Conservation (phyloP, 2,329 filamentous ascomycete species). For the Annulohypoxylon truncatum region DNA sequence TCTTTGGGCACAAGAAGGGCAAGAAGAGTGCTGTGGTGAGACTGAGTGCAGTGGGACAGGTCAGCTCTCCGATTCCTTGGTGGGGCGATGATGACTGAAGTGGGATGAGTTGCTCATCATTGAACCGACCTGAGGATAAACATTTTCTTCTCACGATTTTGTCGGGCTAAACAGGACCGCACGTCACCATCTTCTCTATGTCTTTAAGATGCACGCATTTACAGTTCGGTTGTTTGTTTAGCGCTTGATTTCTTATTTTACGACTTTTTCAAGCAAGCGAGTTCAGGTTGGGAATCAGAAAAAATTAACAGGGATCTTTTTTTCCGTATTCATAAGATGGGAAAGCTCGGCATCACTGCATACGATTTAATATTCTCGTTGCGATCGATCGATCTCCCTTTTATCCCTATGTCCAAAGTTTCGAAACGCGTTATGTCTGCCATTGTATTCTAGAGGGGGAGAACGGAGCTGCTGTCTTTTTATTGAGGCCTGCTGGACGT, state of each 20-base stretch:
- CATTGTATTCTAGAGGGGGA: neutral
- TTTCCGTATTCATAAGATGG: slow-evolving; percentile 12
- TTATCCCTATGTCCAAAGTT: slow-evolving; percentile 4
- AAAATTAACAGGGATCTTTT: slow-evolving; percentile 2
- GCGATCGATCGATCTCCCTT: slow-evolving; percentile 19
- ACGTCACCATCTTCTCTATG: slow-evolving; percentile 12
- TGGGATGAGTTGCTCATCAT: neutral
- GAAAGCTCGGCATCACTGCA: slow-evolving; percentile 29
- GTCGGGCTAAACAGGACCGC: slow-evolving; percentile 6
- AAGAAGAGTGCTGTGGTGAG: slow-evolving; percentile 58
- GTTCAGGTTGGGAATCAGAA: slow-evolving; percentile 23
- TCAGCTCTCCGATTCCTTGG: slow-evolving; percentile 50
- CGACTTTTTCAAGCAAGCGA: slow-evolving; percentile 25
- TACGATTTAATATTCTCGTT: slow-evolving; percentile 34
- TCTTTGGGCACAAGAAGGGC: slow-evolving; percentile 38
- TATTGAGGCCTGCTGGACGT: neutral
- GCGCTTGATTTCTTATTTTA: slow-evolving; percentile 24
- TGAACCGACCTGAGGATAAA: neutral
- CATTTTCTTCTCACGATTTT: neutral
- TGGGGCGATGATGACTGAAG: slow-evolving; percentile 58
- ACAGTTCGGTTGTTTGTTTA: slow-evolving; percentile 18
- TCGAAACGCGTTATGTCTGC: slow-evolving; percentile 15
- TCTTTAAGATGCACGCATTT: slow-evolving; percentile 23
- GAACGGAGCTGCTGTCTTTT: neutral
- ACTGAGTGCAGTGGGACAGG: slow-evolving; percentile 55